Conservation (phyloP, 495 filamentous ascomycete species). For the Hypoxylon lienhwacheense region DNA sequence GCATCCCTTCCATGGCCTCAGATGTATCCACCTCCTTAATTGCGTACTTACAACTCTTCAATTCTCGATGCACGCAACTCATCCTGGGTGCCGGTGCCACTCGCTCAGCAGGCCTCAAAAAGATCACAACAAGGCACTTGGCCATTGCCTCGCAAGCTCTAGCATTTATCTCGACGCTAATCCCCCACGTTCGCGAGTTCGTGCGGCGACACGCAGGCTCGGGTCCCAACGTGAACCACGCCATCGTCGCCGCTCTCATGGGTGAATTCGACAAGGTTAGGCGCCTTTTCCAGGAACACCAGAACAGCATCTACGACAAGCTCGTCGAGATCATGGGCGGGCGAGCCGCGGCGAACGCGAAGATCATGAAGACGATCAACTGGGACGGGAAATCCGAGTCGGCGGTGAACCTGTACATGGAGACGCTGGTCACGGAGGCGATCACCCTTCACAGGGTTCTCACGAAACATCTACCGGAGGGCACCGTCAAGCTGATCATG, state of each 20-base stretch:
- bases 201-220: conserved; percentile 74
- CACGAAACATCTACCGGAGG: conserved; percentile 78
- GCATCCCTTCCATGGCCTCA: conserved; percentile 82
- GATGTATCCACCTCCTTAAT: conserved; percentile 71
- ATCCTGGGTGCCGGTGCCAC: conserved; percentile 95
- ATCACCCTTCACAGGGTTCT: conserved; percentile 84
- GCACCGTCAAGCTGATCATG: conserved; percentile 84
- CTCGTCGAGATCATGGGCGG: conserved; percentile 93
- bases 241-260: conserved; percentile 57
- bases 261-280: conserved; percentile 93
- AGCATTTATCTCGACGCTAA: conserved; percentile 81
- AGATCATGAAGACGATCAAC: conserved; percentile 71
- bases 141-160: conserved; percentile 89
- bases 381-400: conserved; percentile 62
- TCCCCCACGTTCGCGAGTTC: conserved; percentile 91
- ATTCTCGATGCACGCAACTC: conserved; percentile 88
- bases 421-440: conserved; percentile 87
- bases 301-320: conserved; percentile 91
- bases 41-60: conserved; percentile 81
- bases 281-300: conserved; percentile 87
- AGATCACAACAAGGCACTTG: conserved; percentile 95
- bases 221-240: conserved; percentile 54
- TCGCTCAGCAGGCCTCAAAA: conserved; percentile 85
- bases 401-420: conserved; percentile 75
- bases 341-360: conserved; percentile 70